phyloP scores from a whole-genome alignment of 2,329 filamentous ascomycete species.

The Botryosphaeria agaves region DNA sequence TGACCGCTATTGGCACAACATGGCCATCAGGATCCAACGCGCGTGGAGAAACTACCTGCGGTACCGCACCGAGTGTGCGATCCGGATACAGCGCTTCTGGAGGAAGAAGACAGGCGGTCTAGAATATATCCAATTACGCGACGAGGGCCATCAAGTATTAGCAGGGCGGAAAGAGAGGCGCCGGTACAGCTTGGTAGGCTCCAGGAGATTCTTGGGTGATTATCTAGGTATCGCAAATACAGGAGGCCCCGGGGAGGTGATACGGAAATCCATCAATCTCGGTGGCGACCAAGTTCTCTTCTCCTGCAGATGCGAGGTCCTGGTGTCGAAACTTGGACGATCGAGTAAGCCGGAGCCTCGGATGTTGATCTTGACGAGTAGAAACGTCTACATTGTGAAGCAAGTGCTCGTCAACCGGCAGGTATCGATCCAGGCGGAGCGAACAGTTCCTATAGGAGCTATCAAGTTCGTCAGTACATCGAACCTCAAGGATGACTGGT shows the following conservation, averaged over 20 bases:
- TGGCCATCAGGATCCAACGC: slow-evolving; percentile 93
- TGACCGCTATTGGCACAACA: slow-evolving; percentile 97
- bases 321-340: slow-evolving; percentile 89
- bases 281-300: slow-evolving; percentile 63
- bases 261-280: slow-evolving; percentile 59
- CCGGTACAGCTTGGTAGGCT: slow-evolving; percentile 80
- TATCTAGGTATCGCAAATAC: slow-evolving; percentile 78
- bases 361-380: slow-evolving; percentile 67
- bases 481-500: slow-evolving; percentile 85
- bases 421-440: slow-evolving; percentile 63
- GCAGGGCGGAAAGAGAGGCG: slow-evolving; percentile 78
- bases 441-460: slow-evolving; percentile 64
- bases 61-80: slow-evolving; percentile 83
- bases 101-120: slow-evolving; percentile 80
- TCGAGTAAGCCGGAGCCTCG: slow-evolving; percentile 87
- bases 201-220: slow-evolving; percentile 82
- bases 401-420: slow-evolving; percentile 72
- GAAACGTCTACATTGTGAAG: slow-evolving; percentile 75
- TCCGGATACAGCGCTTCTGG: slow-evolving; percentile 89
- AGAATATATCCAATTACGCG: slow-evolving; percentile 74
- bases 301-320: slow-evolving; percentile 75
- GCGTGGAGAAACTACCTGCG: slow-evolving; percentile 94
- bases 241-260: slow-evolving; percentile 62
- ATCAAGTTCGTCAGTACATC: slow-evolving; percentile 80
- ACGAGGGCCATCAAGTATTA: slow-evolving; percentile 70